Evolutionary conservation across 2,329 filamentous ascomycete genomes (phyloP).

Genomic region (Fusarium redolens): DNA sequence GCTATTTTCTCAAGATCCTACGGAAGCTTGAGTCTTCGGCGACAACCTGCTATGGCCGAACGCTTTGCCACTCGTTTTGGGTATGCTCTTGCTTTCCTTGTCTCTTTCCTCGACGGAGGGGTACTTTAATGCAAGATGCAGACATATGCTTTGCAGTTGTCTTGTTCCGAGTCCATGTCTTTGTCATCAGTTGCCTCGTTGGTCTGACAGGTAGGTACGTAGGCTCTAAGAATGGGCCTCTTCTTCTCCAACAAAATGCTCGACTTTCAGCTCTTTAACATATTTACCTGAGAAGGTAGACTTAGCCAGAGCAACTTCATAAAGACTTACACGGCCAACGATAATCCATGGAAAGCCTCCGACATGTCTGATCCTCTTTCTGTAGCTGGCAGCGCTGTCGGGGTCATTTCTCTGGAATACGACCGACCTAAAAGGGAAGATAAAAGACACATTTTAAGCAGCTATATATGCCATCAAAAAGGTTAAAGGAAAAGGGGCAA

Average conservation of each 20-base stretch:
- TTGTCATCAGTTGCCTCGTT: neutral
- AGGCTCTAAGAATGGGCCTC: neutral
- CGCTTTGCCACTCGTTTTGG: neutral
- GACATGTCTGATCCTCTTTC: neutral
- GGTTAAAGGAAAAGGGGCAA: no score
- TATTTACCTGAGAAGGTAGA: no score
- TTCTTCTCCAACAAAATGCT: neutral
- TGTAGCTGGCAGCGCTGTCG: neutral
- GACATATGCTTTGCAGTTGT: neutral
- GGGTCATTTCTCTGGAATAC: no score
- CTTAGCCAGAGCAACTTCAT: neutral
- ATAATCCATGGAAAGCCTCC: neutral
- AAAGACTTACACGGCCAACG: neutral
- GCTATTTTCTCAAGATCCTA: neutral
- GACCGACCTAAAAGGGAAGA: no score
- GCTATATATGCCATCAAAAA: no score
- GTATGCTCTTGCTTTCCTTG: neutral
- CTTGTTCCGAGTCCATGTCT: neutral
- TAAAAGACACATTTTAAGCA: no score
- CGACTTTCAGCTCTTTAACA: neutral
- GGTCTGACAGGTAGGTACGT: neutral
- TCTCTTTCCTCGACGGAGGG: neutral
- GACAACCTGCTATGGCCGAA: neutral
- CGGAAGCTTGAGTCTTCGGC: neutral
- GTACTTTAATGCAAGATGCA: neutral